Conservation (phyloP, 768 basidiomycete genomes). For the Trametopsis cervina region DNA sequence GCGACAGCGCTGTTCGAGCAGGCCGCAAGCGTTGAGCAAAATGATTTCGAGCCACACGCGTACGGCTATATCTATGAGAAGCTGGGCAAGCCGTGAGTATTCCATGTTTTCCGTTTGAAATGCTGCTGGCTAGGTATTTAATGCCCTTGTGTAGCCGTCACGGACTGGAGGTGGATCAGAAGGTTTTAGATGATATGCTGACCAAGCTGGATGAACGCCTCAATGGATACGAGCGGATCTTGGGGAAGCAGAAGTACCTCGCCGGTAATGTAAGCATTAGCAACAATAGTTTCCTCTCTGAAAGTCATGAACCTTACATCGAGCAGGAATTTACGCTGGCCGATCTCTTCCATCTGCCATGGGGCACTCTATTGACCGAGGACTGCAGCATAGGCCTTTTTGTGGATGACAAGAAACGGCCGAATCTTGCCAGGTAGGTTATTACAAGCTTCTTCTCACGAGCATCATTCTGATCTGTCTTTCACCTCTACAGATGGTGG, state of each 20-base stretch:
- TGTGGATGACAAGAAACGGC: conserved; percentile 22
- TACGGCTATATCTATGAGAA: conserved; percentile 36
- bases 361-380: conserved; percentile 25
- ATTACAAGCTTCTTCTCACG: background rate
- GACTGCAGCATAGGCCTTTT: conserved; percentile 25
- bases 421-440: conserved; percentile 39
- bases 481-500: conserved; percentile 37
- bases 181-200: conserved; percentile 20
- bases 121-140: too few species aligned
- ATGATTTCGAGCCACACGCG: conserved; percentile 46
- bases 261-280: conserved; percentile 23
- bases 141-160: background rate
- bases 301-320: background rate
- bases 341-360: conserved; percentile 53
- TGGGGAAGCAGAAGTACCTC: conserved; percentile 46
- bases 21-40: conserved; percentile 39
- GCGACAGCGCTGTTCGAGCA: conserved; percentile 33
- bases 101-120: background rate
- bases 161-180: conserved; percentile 21
- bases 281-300: background rate
- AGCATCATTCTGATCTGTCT: background rate
- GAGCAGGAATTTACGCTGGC: conserved; percentile 42
- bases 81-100: conserved; percentile 30
- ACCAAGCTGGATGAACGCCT: conserved; percentile 33
- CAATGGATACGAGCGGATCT: conserved; percentile 47